phyloP scores from a whole-genome alignment of 805 yeast genomes.

The Yarrowia sp. region DNA sequence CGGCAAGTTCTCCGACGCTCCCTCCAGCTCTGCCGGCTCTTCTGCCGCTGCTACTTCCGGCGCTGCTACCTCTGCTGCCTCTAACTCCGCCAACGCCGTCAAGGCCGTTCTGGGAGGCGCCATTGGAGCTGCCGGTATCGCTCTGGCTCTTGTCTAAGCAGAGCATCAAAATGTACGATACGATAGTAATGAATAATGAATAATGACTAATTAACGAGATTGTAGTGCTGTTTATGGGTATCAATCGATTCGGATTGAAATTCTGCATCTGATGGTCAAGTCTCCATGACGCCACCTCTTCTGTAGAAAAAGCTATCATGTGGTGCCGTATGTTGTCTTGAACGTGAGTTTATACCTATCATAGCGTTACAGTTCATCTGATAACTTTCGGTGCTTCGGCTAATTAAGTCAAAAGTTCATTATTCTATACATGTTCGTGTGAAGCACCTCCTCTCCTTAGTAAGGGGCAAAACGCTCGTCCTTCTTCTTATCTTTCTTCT shows the following conservation, averaged over 20 bases:
- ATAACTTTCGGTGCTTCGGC: no score
- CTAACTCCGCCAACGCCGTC: constrained; percentile 54
- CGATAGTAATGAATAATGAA: constrained; percentile 23
- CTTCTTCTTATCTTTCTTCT: constrained; percentile 31
- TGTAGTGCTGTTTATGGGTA: background rate
- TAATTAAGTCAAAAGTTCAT: no score
- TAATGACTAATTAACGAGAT: background rate
- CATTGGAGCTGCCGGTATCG: constrained; percentile 39
- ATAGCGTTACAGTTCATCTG: no score
- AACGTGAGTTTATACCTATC: no score
- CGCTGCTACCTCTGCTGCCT: constrained; percentile 73
- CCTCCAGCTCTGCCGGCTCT: constrained; percentile 7
- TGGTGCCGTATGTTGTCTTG: no score
- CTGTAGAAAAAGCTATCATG: no score
- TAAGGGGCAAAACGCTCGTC: constrained; percentile 42
- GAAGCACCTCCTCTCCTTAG: background rate
- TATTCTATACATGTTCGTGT: background rate
- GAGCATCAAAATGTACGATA: constrained; percentile 7
- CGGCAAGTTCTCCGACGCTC: constrained; percentile 6
- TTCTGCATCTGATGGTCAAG: background rate
- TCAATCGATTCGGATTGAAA: background rate
- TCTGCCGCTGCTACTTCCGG: constrained; percentile 81
- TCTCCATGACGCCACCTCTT: no score
- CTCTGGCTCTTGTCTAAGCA: constrained; percentile 37
- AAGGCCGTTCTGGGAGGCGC: constrained; percentile 44